These are phyloP conservation scores for Xerocomellus dryophilus DNA, from an alignment of 768 basidiomycete genomes.

Conservation along the genomic window DNA sequence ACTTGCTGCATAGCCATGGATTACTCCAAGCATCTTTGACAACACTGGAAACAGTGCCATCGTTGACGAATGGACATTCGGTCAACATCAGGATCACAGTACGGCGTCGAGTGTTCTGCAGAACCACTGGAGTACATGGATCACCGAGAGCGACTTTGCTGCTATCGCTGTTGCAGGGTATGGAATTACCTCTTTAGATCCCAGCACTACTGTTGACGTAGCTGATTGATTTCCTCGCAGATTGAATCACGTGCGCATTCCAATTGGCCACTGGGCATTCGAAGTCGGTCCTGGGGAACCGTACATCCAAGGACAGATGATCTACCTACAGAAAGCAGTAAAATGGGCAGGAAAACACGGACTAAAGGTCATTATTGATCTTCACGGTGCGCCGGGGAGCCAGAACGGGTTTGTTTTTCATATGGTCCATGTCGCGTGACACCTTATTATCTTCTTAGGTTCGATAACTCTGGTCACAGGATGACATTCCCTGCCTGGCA, in stretches of 20 bases:
- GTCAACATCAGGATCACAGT: slow-evolving; percentile 51
- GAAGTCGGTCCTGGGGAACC: slow-evolving; percentile 78
- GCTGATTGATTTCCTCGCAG: slow-evolving; percentile 36
- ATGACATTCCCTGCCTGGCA: slow-evolving; percentile 67
- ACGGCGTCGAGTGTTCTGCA: slow-evolving; percentile 52
- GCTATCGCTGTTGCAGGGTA: slow-evolving; percentile 76
- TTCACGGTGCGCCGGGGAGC: slow-evolving; percentile 78
- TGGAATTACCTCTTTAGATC: slow-evolving; percentile 1
- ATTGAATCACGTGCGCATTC: slow-evolving; percentile 78
- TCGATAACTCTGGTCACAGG: slow-evolving; percentile 79
- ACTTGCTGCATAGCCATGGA: slow-evolving; percentile 62
- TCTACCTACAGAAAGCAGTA: slow-evolving; percentile 65
- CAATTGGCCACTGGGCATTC: slow-evolving; percentile 90
- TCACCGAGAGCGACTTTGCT: slow-evolving; percentile 77
- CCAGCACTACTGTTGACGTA: neutral
- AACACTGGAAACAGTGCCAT: slow-evolving; percentile 50
- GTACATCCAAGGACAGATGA: slow-evolving; percentile 71
- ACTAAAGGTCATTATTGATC: slow-evolving; percentile 80
- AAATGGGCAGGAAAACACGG: slow-evolving; percentile 67
- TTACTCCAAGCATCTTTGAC: slow-evolving; percentile 71
- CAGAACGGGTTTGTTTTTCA: slow-evolving; percentile 63
- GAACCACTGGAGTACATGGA: slow-evolving; percentile 80
- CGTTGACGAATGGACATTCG: slow-evolving; percentile 79
- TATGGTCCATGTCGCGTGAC: neutral
- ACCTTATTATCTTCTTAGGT: slow-evolving; percentile 41